phyloP scores from a whole-genome alignment of 2,329 filamentous ascomycete species.

The Ophiostoma triangulosporum region DNA sequence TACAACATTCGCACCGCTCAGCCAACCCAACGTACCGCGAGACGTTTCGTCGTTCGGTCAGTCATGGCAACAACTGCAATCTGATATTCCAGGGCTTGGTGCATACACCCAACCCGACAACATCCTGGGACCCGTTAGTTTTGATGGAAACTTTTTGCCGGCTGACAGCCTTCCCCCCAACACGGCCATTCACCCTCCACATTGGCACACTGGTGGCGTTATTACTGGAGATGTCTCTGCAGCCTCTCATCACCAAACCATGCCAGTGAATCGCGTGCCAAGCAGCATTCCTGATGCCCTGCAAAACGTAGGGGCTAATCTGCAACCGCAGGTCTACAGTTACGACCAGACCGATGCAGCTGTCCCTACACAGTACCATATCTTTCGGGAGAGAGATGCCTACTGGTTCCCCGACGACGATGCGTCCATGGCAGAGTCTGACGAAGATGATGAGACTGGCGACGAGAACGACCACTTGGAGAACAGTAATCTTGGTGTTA shows the following conservation, averaged over 20 bases:
- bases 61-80: neutral
- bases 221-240: neutral
- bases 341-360: neutral
- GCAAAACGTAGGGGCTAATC: neutral
- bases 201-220: neutral
- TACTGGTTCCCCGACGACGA: constrained; percentile 46
- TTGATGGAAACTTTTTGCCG: neutral
- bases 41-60: neutral
- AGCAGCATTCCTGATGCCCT: neutral
- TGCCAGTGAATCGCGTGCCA: neutral
- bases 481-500: constrained; percentile 27
- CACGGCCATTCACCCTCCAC: neutral
- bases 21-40: neutral
- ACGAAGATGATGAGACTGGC: constrained; percentile 34
- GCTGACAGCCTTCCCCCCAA: neutral
- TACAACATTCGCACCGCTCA: neutral
- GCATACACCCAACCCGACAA: neutral
- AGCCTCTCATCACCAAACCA: neutral
- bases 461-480: constrained; percentile 27
- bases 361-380: neutral
- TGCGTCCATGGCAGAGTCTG: constrained; percentile 44
- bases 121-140: neutral
- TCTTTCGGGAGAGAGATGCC: constrained; percentile 20
- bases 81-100: neutral
- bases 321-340: neutral